Base-by-base conservation (phyloP, 805 yeast genomes). In the Lipomyces orientalis region DNA sequence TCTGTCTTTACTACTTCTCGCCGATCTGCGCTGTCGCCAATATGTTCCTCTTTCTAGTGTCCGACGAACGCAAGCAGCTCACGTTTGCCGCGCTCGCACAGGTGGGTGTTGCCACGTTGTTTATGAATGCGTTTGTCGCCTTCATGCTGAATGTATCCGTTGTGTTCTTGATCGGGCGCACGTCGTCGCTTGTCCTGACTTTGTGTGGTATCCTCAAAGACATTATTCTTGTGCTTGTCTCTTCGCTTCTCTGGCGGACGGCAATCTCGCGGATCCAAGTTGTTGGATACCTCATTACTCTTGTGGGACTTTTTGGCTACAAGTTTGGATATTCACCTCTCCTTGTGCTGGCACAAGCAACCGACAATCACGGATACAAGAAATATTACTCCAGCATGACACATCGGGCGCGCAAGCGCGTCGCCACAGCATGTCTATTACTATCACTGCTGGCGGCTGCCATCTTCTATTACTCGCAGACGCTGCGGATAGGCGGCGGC, bases 131-230 rank as follows among this genome's bases (percentile, higher is more conserved):
- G 5, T 19, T 55, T 8, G 62, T 68, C 9, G 75, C 75, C 10
- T 73, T 73, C 55, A 31, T 65, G 34, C 68, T 73, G 22, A 73
- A 73, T 60, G 70, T 73, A 25, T 64, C 75, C 10, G 75, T 73
- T 10, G 75, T 73, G 7, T 64, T 71, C 55, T 61, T 73, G 25
- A 69, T 73, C 58, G 75, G 75, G 3, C 64, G 67, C 34, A 73
- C 75, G 8, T 73, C 75, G 10, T 69, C 73, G 6, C 64, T 73
- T 25, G 75, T 73, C 16, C 67, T 73, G 22, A 71, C 75, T 33
- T 57, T 73, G 35, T 73, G 75, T 54, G 75, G 75, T 19, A 72
- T 73, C 43, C 61, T 73, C n/a, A 73, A 73, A 60, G 75, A 73
- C 54, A 73, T 73, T 19, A 61, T 72, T 19, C 65, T 73, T 3